Evolutionary conservation across 176 grass and related monocot species (phyloP).

Genomic region (Eremochloa ophiuroides): DNA sequence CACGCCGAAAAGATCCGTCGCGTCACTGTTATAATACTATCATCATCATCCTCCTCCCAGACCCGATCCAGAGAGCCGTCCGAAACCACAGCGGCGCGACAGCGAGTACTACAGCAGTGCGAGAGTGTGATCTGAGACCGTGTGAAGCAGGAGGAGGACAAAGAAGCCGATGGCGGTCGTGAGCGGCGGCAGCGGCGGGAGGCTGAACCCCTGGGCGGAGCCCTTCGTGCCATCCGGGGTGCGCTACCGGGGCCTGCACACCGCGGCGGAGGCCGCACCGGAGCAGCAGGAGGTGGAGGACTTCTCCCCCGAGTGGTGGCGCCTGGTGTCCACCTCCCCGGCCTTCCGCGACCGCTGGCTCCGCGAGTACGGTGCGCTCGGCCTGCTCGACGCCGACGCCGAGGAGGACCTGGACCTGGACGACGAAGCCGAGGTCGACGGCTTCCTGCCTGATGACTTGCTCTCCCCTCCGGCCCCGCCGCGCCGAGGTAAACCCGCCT

Average conservation of each 20-base stretch:
- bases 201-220: constrained; percentile 54
- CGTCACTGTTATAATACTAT: background rate
- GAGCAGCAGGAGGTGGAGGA: constrained; percentile 43
- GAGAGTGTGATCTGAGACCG: background rate
- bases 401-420: no score
- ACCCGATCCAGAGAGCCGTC: background rate
- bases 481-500: background rate
- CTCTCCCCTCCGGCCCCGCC: constrained; percentile 11
- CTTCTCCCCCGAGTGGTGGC: constrained; percentile 55
- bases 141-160: background rate
- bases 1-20: background rate
- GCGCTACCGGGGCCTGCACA: constrained; percentile 19
- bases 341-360: constrained; percentile 51
- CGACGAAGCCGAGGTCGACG: background rate
- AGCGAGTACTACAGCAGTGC: background rate
- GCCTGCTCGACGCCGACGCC: constrained; percentile 23
- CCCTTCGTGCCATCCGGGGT: constrained; percentile 43
- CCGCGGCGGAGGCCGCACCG: background rate
- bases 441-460: constrained; percentile 15
- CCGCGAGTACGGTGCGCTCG: constrained; percentile 35
- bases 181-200: constrained; percentile 8
- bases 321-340: constrained; percentile 34
- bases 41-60: background rate
- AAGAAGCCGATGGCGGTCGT: constrained; percentile 16
- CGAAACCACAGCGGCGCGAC: background rate